These are phyloP conservation scores for Alisma plantagoaquatica DNA, from an alignment of 106 monocot species.

Conservation along the genomic window DNA sequence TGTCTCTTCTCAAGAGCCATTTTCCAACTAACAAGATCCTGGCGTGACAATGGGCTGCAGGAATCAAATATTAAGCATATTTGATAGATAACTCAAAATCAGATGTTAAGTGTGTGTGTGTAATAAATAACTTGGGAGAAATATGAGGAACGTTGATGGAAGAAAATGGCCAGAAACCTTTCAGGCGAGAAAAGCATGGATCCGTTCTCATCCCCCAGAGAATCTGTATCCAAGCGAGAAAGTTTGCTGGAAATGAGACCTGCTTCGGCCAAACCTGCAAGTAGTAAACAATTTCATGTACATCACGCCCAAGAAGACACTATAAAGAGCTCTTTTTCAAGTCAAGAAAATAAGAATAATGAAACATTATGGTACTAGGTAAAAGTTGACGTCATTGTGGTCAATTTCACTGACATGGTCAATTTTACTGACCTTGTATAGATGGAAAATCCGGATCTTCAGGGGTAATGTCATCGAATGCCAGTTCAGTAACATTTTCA, in stretches of 20 bases:
- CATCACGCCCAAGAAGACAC: conserved; percentile 4
- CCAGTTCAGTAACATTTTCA: conserved; percentile 91
- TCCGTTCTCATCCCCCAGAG: conserved; percentile 15
- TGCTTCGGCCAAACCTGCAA: conserved; percentile 92
- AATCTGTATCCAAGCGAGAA: conserved; percentile 35
- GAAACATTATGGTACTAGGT: too few species aligned
- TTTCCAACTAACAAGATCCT: conserved; percentile 98
- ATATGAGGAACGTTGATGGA: too few species aligned
- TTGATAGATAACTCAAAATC: too few species aligned
- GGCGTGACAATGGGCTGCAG: conserved; percentile 84
- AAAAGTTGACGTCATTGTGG: too few species aligned
- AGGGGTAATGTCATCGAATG: conserved; percentile 93
- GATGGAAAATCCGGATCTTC: conserved; percentile 81
- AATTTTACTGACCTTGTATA: conserved; percentile 66
- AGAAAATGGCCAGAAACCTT: conserved; percentile 43
- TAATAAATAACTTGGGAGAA: too few species aligned
- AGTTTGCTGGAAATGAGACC: conserved; percentile 89
- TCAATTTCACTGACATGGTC: too few species aligned
- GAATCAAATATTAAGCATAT: not conserved
- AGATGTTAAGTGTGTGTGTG: too few species aligned
- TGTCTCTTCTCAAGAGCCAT: conserved; percentile 75
- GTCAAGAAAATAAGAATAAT: too few species aligned
- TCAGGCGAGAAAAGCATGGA: conserved; percentile 54
- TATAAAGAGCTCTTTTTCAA: too few species aligned
- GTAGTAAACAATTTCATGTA: conserved; percentile 1